Base-by-base conservation (phyloP, 1,139 yeast genomes). In the Waltiozyma sp. region DNA sequence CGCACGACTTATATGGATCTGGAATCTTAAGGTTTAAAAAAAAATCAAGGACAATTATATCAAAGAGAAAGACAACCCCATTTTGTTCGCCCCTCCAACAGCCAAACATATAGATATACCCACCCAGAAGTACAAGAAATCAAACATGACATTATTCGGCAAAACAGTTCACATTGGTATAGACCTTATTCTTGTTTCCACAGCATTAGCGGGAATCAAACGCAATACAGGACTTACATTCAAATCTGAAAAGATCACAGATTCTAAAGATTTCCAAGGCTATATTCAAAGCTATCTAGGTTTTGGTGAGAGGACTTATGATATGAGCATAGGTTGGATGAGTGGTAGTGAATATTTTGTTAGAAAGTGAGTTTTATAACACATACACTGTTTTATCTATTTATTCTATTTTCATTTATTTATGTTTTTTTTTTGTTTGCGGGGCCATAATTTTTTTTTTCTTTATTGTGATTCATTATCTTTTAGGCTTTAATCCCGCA, bases 201-300 rank as follows among this genome's bases (percentile, higher is more conserved):
- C 95, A 0, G 75, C 88, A 43, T 68, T 91, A 44, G 95, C 97
- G 1, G 97, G 96, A 2, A 78, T 91, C 41, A 86, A 82, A 63
- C 76, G 95, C 60, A 80, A 80, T 53, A 82, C 96, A 3, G 97
- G 97, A 0, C 68, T 89, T 38, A 74, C 87, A 1, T 69, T 72
- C 33, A 70, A 70, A 49, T 44, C 66, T 11, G 64, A 65, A 13
- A 40, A 56, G 1, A 49, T 69, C 4, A 26, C 31, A 26, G 63
- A 63, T 15, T 66, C 69, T 44, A 60, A 75, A 41, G 82, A 80
- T 36, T 65, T 81, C 13, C 73, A 73, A 55, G 69, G 72, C 38
- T 80, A 82, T 55, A 66, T 80, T 16, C 66, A 66, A 33, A 81
- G 77, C 56, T 91, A 87, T 59, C 71, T 91, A 51, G 83, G 78